Evolutionary conservation across 2,329 filamentous ascomycete species (phyloP).

Genomic region (Zopfia rhizophila): DNA sequence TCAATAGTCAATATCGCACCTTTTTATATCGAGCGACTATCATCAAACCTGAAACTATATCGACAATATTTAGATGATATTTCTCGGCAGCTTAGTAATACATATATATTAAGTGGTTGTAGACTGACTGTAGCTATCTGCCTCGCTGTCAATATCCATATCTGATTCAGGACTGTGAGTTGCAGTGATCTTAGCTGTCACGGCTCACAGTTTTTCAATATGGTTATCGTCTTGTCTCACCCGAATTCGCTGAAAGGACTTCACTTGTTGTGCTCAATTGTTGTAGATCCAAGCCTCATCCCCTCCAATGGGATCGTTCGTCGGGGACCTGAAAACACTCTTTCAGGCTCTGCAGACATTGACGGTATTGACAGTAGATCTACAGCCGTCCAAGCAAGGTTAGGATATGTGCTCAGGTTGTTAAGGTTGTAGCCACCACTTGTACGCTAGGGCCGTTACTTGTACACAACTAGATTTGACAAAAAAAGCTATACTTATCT

Average conservation of each 20-base stretch:
- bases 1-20: too few relatives aligned
- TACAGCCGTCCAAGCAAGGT: background rate
- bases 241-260: constrained; percentile 1
- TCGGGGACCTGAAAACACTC: background rate
- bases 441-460: too few relatives aligned
- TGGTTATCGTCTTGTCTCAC: background rate
- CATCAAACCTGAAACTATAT: too few relatives aligned
- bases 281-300: background rate
- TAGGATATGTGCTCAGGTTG: background rate
- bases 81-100: too few relatives aligned
- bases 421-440: background rate
- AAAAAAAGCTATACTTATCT: constrained; percentile 1
- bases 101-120: too few relatives aligned
- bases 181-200: too few relatives aligned
- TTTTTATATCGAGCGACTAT: too few relatives aligned
- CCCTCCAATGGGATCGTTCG: background rate
- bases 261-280: background rate
- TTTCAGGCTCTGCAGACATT: too few relatives aligned
- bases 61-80: too few relatives aligned
- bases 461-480: background rate
- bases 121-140: too few relatives aligned
- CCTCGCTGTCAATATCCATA: too few relatives aligned
- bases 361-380: background rate
- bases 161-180: too few relatives aligned
- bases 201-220: background rate